A percentile compares a stretch with the other conserved stretches of the same genome.
Evolutionary conservation across 192 early-diverging fungal genomes (phyloP).

Genomic region (Linnemannia schmuckeri): DNA sequence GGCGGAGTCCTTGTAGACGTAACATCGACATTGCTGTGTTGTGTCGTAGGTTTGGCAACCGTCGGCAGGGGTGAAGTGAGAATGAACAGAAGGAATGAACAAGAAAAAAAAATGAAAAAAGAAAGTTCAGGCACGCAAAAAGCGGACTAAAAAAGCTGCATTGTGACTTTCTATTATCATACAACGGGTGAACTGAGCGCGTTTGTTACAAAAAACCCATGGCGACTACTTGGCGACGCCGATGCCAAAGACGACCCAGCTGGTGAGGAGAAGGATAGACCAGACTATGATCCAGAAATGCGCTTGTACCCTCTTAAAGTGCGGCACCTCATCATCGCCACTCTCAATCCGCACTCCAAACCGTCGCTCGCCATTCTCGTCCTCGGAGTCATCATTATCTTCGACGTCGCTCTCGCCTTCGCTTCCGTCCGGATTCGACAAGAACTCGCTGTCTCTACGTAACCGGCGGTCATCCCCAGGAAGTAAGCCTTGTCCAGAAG

Average conservation of each 20-base stretch:
- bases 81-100: neutral
- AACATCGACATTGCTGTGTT: neutral
- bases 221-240: constrained; percentile 35
- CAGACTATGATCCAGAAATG: constrained; percentile 53
- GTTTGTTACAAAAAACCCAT: neutral
- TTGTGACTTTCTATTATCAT: constrained; percentile 1
- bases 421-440: neutral
- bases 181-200: neutral
- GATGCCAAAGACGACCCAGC: constrained; percentile 47
- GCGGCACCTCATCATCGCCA: constrained; percentile 50
- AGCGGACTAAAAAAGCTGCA: neutral
- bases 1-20: neutral
- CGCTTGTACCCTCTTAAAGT: constrained; percentile 30
- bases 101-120: neutral
- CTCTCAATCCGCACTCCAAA: constrained; percentile 53
- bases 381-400: constrained; percentile 15
- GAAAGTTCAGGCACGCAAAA: neutral
- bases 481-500: neutral
- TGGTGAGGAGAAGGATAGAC: constrained; percentile 29
- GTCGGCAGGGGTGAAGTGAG: neutral
- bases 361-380: constrained; percentile 41
- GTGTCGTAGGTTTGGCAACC: neutral
- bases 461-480: neutral
- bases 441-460: neutral
- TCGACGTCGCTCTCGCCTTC: neutral